A percentile compares a stretch with the other conserved stretches of the same genome.
Conservation (phyloP, 495 filamentous ascomycete species). For the Podospora pseudoanserina region DNA sequence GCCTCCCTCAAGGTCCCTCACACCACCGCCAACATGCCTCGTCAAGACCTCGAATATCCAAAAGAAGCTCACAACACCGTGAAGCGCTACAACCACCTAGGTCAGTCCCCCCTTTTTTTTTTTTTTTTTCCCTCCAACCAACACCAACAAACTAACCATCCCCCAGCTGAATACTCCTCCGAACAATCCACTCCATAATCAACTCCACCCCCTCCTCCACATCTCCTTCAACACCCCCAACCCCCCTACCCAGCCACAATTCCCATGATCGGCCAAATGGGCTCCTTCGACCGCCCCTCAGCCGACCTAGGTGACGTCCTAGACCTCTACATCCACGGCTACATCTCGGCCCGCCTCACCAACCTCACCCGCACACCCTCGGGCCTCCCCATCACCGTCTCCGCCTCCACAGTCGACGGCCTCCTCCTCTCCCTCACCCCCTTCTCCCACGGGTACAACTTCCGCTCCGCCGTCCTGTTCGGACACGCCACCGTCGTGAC, state of each 20-base stretch:
- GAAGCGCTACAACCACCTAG: constrained; percentile 51
- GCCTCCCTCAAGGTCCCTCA: background rate
- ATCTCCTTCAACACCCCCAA: constrained; percentile 68
- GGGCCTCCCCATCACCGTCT: constrained; percentile 63
- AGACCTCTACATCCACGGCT: constrained; percentile 86
- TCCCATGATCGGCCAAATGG: constrained; percentile 88
- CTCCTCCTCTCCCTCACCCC: constrained; percentile 74
- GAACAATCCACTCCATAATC: constrained; percentile 75
- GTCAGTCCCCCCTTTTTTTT: background rate
- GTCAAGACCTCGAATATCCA: constrained; percentile 60
- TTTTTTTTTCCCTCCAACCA: background rate
- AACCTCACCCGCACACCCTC: constrained; percentile 53
- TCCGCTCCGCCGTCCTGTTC: constrained; percentile 77
- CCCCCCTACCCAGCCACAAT: constrained; percentile 71
- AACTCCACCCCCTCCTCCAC: constrained; percentile 73
- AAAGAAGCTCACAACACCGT: constrained; percentile 65
- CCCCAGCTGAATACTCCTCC: constrained; percentile 69
- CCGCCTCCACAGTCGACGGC: constrained; percentile 65
- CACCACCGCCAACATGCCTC: constrained; percentile 40
- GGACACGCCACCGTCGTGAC: constrained; percentile 68
- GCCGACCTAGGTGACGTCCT: constrained; percentile 60
- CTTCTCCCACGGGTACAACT: constrained; percentile 81
- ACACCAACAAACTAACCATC: constrained; percentile 2
- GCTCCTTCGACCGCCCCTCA: constrained; percentile 61
- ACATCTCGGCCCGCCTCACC: constrained; percentile 76